Evolutionary conservation across 306 rosid species (phyloP).

Genomic region (Argentina anserina): DNA sequence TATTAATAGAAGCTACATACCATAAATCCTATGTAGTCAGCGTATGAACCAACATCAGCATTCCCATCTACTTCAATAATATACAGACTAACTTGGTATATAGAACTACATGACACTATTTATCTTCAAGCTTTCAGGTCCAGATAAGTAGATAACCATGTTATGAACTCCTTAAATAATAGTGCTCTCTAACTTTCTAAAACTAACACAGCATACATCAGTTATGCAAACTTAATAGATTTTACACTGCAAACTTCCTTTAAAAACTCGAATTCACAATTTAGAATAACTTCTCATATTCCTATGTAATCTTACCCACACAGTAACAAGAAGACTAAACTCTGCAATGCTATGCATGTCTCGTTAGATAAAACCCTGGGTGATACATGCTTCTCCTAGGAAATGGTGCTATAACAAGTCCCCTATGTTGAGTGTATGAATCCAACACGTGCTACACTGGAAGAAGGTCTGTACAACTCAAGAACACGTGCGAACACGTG

Average conservation of each 20-base stretch:
- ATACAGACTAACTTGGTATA: background rate
- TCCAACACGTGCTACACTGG: background rate
- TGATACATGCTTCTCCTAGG: background rate
- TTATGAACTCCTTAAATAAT: background rate
- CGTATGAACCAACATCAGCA: background rate
- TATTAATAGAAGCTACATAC: too few species aligned
- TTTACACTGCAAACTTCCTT: background rate
- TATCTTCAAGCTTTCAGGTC: background rate
- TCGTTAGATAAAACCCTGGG: background rate
- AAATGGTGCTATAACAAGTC: background rate
- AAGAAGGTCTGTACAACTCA: too few species aligned
- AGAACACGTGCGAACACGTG: too few species aligned
- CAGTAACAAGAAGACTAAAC: background rate
- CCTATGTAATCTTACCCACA: background rate
- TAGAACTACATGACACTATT: background rate
- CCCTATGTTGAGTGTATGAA: background rate
- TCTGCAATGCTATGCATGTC: background rate
- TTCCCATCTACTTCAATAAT: conserved; percentile 1
- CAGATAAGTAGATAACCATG: background rate
- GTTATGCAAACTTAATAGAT: background rate
- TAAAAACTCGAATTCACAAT: background rate
- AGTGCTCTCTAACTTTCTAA: background rate
- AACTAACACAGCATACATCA: background rate
- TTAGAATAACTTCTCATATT: background rate
- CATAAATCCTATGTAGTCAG: background rate